A percentile compares a stretch with the other conserved stretches of the same genome.
Conservation (phyloP, 2,329 filamentous ascomycete genomes). For the Remersonia thermophila region DNA sequence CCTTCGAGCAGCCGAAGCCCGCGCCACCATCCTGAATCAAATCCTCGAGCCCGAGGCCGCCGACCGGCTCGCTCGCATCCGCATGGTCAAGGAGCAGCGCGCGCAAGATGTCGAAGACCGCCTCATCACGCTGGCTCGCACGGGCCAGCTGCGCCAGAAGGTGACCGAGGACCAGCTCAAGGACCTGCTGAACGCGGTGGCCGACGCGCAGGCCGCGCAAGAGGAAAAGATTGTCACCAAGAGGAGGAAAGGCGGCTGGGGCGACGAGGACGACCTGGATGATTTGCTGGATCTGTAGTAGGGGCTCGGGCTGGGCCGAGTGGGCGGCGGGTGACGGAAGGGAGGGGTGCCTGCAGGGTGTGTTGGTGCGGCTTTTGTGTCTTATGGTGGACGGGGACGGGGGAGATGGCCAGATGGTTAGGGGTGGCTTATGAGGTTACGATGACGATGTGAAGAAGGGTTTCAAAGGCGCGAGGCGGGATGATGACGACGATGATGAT, state of each 20-base stretch:
- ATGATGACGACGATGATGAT: not conserved
- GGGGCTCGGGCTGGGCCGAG: too few relatives aligned
- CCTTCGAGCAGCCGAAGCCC: slow-evolving; percentile 47
- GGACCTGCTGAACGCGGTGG: slow-evolving; percentile 73
- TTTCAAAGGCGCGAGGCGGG: too few relatives aligned
- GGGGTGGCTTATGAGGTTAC: too few relatives aligned
- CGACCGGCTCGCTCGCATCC: slow-evolving; percentile 85
- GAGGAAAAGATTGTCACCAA: slow-evolving; percentile 82
- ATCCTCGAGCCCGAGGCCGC: slow-evolving; percentile 91
- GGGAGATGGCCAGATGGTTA: too few relatives aligned
- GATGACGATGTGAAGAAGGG: too few relatives aligned
- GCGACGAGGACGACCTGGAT: slow-evolving; percentile 59
- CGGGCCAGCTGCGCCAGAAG: slow-evolving; percentile 74
- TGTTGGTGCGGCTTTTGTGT: not conserved
- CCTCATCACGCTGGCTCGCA: slow-evolving; percentile 79
- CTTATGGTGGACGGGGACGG: not conserved
- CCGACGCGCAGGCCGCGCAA: slow-evolving; percentile 64
- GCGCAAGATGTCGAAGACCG: slow-evolving; percentile 85
- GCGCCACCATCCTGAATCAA: slow-evolving; percentile 68
- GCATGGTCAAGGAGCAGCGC: slow-evolving; percentile 86
- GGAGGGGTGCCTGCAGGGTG: not conserved
- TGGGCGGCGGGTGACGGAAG: too few relatives aligned
- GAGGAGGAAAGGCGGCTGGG: slow-evolving; percentile 69
- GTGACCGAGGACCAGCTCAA: slow-evolving; percentile 91
- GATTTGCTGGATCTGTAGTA: slow-evolving; percentile 43